Evolutionary conservation across 768 basidiomycete genomes (phyloP), one percentile per base, ranked within the genome.

Genomic region (Podaxis carcinomalis): DNA sequence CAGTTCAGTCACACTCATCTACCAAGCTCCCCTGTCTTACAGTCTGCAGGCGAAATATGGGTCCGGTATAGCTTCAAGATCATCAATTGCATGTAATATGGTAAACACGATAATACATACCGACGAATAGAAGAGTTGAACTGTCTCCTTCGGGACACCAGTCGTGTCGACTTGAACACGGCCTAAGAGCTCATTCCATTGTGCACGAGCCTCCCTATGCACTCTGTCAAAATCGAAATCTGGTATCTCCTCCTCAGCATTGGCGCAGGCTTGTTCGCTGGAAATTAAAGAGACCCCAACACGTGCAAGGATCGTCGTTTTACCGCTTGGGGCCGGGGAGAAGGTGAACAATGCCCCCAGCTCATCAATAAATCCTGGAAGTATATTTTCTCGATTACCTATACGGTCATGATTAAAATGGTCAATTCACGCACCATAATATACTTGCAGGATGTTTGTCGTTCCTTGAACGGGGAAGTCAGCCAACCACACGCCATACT

Each of bases 221-320:
- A 84, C 80, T 4, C 68, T 67, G 2, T 81, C 79, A 65, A 87
- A 86, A 62, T 84, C 80, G 64, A 80, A 86, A 59, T 79, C 72
- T 0, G 82, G 80, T 5, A 88, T 84, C 66, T 88, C 87, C 47
- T 78, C 74, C 62, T 84, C 81, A 2, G 85, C 86, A 62, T 85
- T 87, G 2, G 72, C 64, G 65, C 86, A 88, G 0, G 87, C 87
- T 64, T 87, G 86, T 1, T 76, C 77, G 21, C 75, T 73, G 3
- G 86, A 87, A 55, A 87, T 82, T 64, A 87, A 79, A 0, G 85
- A 87, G 5, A 88, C 79, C n/a, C 87, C 86, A 3, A 83, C 79
- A n/a, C 86, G 82, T 1, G 76, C 84, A 21, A 85, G 74, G 60
- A 88, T 81, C 1, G 77, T 73, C 0, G 80, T 82, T 7, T 67